Percentiles rank a stretch among this genome's conserved stretches.
Conservation (phyloP, 179 eudicot species). For the Silene vulgaris region DNA sequence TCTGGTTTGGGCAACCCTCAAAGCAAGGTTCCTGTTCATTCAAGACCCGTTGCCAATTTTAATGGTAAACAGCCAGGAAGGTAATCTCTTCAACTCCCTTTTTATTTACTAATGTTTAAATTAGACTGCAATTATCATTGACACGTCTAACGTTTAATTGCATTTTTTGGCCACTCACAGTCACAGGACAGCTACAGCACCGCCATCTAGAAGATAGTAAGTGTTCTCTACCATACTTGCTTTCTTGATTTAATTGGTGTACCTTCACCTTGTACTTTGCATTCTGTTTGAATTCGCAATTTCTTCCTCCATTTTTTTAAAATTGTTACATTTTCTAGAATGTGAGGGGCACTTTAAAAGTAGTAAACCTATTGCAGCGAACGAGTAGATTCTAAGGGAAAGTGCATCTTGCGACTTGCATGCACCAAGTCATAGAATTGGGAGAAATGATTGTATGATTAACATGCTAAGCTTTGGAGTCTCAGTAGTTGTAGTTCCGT, state of each 20-base stretch:
- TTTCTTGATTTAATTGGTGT: background rate
- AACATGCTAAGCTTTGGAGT: too few species aligned
- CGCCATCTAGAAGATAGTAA: constrained; percentile 70
- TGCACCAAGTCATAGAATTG: too few species aligned
- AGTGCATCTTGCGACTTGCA: too few species aligned
- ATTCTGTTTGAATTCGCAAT: background rate
- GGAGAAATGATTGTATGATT: too few species aligned
- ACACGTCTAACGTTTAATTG: background rate
- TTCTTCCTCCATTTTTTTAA: too few species aligned
- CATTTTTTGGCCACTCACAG: constrained; percentile 17
- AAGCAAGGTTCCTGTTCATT: constrained; percentile 45
- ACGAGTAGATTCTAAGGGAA: too few species aligned
- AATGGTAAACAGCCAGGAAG: constrained; percentile 63
- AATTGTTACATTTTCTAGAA: too few species aligned
- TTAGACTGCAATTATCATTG: background rate
- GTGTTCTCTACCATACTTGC: constrained; percentile 22
- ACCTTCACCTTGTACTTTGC: background rate
- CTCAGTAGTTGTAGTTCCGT: background rate
- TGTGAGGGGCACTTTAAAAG: too few species aligned
- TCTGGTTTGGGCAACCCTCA: constrained; percentile 38
- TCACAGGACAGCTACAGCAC: constrained; percentile 39
- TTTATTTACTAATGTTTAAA: background rate
- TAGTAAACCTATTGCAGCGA: too few species aligned
- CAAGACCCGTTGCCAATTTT: constrained; percentile 44
- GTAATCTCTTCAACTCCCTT: constrained; percentile 31